These are phyloP conservation scores for Coemansia sp. DNA, from an alignment of 192 early-diverging fungal species.

Conservation along the genomic window DNA sequence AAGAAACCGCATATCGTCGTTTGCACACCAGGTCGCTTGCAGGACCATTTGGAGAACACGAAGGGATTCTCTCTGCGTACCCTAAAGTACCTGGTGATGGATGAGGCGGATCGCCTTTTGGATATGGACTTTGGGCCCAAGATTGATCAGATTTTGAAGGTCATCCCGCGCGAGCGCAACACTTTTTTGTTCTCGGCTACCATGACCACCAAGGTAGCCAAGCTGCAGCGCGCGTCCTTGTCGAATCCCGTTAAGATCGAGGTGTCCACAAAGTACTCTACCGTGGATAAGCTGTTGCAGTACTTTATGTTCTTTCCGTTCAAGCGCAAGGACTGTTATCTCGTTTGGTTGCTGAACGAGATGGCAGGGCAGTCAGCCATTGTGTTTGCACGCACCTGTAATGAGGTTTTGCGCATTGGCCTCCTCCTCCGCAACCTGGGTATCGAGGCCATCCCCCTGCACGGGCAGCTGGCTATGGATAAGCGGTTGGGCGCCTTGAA, in stretches of 20 bases:
- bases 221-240: slow-evolving; percentile 89
- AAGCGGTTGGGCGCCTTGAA: slow-evolving; percentile 89
- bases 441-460: slow-evolving; percentile 90
- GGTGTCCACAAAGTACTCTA: slow-evolving; percentile 96
- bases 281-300: slow-evolving; percentile 88
- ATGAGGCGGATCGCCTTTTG: slow-evolving; percentile 89
- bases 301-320: slow-evolving; percentile 97
- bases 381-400: slow-evolving; percentile 90
- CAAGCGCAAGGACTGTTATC: slow-evolving; percentile 92
- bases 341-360: slow-evolving; percentile 92
- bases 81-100: slow-evolving; percentile 92
- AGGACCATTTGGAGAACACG: slow-evolving; percentile 97
- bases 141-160: slow-evolving; percentile 91
- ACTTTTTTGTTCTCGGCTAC: slow-evolving; percentile 96
- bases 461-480: slow-evolving; percentile 89
- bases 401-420: slow-evolving; percentile 80
- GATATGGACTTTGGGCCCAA: slow-evolving; percentile 97
- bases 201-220: slow-evolving; percentile 98
- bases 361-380: slow-evolving; percentile 88
- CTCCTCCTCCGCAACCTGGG: slow-evolving; percentile 89
- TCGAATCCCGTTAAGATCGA: slow-evolving; percentile 91
- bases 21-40: slow-evolving; percentile 91
- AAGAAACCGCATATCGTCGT: slow-evolving; percentile 95
- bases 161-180: slow-evolving; percentile 87
- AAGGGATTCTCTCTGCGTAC: slow-evolving; percentile 92